These are phyloP conservation scores for Aaosphaeria pasadenensis DNA, from an alignment of 2,329 filamentous ascomycete genomes.

Conservation along the genomic window DNA sequence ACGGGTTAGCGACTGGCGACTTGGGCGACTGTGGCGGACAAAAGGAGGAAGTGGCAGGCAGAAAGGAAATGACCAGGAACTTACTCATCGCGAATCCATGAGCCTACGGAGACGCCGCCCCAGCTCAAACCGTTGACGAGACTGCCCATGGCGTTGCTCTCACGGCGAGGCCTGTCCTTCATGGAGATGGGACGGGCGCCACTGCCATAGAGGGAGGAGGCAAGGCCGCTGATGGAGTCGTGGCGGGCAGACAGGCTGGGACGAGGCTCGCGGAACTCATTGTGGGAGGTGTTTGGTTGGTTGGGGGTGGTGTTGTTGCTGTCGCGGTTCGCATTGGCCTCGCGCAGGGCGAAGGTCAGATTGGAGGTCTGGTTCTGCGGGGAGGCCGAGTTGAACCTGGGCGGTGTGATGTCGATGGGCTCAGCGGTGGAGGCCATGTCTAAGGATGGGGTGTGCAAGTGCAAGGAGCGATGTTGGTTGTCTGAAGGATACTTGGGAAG, in stretches of 20 bases:
- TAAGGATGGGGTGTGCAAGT: conserved; percentile 6
- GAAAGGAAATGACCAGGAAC: conserved; percentile 39
- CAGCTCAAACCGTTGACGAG: conserved; percentile 84
- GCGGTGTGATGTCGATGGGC: conserved; percentile 59
- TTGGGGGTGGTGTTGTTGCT: conserved; percentile 35
- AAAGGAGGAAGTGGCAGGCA: too few relatives aligned
- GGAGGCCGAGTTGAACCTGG: conserved; percentile 55
- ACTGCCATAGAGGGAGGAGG: conserved; percentile 53
- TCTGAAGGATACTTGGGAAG: conserved; percentile 12
- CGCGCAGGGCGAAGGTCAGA: conserved; percentile 59
- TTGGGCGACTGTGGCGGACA: too few relatives aligned
- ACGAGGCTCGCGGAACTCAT: conserved; percentile 26
- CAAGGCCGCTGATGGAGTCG: conserved; percentile 51
- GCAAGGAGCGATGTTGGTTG: background rate
- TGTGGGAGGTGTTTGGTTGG: conserved; percentile 37
- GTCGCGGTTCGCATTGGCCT: conserved; percentile 34
- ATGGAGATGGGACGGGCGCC: conserved; percentile 62
- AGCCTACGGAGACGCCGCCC: conserved; percentile 93
- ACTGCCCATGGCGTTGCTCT: conserved; percentile 61
- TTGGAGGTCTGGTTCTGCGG: conserved; percentile 62
- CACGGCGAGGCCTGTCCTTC: conserved; percentile 53
- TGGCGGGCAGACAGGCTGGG: conserved; percentile 42
- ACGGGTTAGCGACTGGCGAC: conserved; percentile 16
- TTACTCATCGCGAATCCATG: conserved; percentile 98
- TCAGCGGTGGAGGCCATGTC: conserved; percentile 48